A percentile compares a stretch with the other conserved stretches of the same genome.
Evolutionary conservation across 2,329 filamentous ascomycete species (phyloP).

Genomic region (Fusarium metavorans): DNA sequence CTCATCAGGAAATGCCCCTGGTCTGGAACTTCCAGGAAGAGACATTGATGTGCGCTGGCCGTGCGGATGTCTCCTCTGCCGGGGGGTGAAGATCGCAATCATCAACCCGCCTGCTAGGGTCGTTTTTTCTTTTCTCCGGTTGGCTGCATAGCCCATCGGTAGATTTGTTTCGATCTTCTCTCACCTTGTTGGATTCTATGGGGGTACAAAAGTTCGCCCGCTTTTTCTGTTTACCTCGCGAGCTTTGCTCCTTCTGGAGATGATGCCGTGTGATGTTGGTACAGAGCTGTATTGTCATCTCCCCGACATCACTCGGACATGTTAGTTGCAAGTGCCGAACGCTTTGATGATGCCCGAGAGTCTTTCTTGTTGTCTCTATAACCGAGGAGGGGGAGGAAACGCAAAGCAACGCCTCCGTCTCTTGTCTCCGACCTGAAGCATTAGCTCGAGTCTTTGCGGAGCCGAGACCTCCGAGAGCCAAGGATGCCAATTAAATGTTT

Average conservation of each 20-base stretch:
- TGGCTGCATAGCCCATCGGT: not conserved
- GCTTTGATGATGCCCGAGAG: slow-evolving; percentile 2
- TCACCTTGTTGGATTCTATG: not conserved
- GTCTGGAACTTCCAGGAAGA: slow-evolving; percentile 10
- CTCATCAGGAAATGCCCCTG: not conserved
- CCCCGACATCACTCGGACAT: not conserved
- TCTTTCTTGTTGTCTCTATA: not conserved
- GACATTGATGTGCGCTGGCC: slow-evolving; percentile 12
- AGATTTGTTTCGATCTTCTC: not conserved
- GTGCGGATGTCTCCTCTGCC: slow-evolving; percentile 23
- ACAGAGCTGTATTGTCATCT: not conserved
- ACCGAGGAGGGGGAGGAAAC: not conserved
- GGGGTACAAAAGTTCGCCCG: not conserved
- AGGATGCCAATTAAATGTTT: slow-evolving; percentile 5
- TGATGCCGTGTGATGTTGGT: not conserved
- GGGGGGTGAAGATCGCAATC: slow-evolving; percentile 40
- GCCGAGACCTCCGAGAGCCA: not conserved
- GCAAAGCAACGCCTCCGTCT: not conserved
- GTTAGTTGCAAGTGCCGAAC: not conserved
- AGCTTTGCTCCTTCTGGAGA: slow-evolving; percentile 4
- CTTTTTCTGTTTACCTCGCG: not conserved
- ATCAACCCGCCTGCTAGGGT: slow-evolving; percentile 21
- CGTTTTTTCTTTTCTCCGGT: slow-evolving; percentile 29
- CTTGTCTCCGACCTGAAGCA: not conserved
- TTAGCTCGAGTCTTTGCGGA: slow-evolving; percentile 4